These are phyloP conservation scores for Alternaria brassicae DNA, from an alignment of 2,329 filamentous ascomycete species.

Conservation along the genomic window DNA sequence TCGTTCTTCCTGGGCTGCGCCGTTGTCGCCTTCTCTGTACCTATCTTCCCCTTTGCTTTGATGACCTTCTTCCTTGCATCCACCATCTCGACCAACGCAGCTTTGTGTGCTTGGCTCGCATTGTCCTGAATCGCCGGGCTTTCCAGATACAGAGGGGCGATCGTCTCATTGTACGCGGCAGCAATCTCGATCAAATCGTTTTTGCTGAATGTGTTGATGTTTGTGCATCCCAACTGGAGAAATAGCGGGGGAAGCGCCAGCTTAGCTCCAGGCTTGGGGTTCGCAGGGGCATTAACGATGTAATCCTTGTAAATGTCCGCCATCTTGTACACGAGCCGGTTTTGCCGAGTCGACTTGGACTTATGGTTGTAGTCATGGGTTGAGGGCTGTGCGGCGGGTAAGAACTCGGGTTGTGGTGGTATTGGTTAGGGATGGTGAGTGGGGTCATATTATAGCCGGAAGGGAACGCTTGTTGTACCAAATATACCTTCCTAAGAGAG, in stretches of 20 bases:
- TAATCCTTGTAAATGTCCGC: neutral
- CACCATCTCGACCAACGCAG: neutral
- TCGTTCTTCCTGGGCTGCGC: neutral
- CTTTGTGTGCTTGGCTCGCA: neutral
- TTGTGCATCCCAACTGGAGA: neutral
- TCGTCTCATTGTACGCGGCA: neutral
- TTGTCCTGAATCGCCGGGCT: neutral
- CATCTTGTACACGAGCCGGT: neutral
- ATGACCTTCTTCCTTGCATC: neutral
- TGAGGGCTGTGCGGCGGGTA: rapidly evolving
- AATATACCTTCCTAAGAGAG: neutral
- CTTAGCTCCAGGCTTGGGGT: no score
- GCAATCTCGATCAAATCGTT: neutral
- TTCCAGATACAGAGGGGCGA: neutral
- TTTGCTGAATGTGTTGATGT: neutral
- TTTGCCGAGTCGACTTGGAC: neutral
- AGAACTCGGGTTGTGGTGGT: neutral
- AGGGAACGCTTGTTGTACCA: neutral
- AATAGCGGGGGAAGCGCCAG: no score
- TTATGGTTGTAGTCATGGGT: neutral
- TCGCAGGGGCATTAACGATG: neutral
- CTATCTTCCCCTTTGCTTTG: neutral
- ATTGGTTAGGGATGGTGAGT: neutral
- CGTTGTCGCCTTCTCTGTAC: neutral
- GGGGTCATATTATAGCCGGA: neutral